Base-by-base conservation (phyloP, 768 basidiomycete species). In the Coprinopsis sp. region DNA sequence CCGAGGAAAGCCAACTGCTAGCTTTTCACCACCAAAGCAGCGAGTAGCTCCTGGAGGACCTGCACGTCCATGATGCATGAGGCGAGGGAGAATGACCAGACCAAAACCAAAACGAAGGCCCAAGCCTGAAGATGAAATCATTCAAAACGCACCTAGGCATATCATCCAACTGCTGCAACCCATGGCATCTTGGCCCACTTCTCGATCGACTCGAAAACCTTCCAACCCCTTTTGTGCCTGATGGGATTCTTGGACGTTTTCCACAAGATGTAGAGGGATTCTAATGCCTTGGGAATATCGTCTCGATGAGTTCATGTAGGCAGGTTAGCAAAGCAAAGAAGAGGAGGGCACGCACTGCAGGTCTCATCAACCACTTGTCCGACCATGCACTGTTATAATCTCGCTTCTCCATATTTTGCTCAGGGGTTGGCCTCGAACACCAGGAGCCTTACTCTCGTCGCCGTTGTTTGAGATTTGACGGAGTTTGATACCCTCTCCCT, bases 231-330 rank as follows among this genome's bases (percentile, higher is more conserved):
- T 37, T 79, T 74, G 37, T 78, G 64, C 78, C 79, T 80, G 11
- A 62, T 57, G 24, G 59, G 61, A 44, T 76, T 66, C 5, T 74
- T 73, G 1, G 79, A 80, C 4, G 72, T 72, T 44, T 67, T 64
- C 73, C 75, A 81, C 40, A 79, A 54, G 24, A 79, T 58, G 59
- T 76, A 81, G 45, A 80, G 68, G 44, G 70, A 72, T 58, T 81
- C 78, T 3, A 79, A 53, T 14, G 76, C 64, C 78, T 79, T n/a
- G n/a, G 49, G 22, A 21, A 12, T 21, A 16, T 3, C 49, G 18
- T n/a, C 12, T 27, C 54, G 42, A 31, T 13, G 8, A 8, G 30
- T 8, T 8, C n/a, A 33, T 38, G 16, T 43, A 38, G 23, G 12
- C 24, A 2, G 22, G 22, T 22, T 4, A 27, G 8, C 3, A 29